phyloP scores from a whole-genome alignment of 1,284 basidiomycete genomes.

The Ustilago curta region DNA sequence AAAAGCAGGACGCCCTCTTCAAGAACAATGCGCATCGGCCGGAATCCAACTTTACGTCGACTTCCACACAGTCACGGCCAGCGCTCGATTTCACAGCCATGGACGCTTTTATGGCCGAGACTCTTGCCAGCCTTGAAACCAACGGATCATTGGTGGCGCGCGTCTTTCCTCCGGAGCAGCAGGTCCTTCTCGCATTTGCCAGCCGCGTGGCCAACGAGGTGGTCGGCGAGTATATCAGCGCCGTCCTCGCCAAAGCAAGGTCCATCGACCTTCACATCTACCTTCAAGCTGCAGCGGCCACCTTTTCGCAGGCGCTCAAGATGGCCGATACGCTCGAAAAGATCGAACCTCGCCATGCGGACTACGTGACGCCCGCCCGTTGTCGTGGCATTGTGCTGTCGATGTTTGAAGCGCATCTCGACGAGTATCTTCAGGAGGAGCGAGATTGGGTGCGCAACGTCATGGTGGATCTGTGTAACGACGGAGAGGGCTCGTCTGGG shows the following conservation, averaged over 20 bases:
- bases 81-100: conserved; percentile 87
- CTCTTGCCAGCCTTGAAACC: conserved; percentile 76
- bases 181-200: conserved; percentile 80
- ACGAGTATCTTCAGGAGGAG: conserved; percentile 95
- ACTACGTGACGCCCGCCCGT: conserved; percentile 69
- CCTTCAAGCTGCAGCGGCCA: conserved; percentile 86
- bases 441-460: conserved; percentile 81
- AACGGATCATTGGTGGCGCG: conserved; percentile 83
- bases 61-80: conserved; percentile 18
- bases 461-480: conserved; percentile 80
- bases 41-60: conserved; percentile 74
- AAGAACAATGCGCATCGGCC: conserved; percentile 79
- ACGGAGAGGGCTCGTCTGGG: conserved; percentile 78
- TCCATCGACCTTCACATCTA: conserved; percentile 81
- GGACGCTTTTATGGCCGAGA: conserved; percentile 85
- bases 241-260: conserved; percentile 81
- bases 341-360: conserved; percentile 59
- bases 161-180: conserved; percentile 83
- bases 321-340: conserved; percentile 76
- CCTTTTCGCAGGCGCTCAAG: conserved; percentile 86
- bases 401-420: conserved; percentile 95
- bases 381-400: conserved; percentile 84
- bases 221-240: conserved; percentile 80
- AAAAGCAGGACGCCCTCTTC: conserved; percentile 94
- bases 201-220: conserved; percentile 82